Conservation (phyloP, 1,139 yeast species). For the Eremothecium cymbalariae region DNA sequence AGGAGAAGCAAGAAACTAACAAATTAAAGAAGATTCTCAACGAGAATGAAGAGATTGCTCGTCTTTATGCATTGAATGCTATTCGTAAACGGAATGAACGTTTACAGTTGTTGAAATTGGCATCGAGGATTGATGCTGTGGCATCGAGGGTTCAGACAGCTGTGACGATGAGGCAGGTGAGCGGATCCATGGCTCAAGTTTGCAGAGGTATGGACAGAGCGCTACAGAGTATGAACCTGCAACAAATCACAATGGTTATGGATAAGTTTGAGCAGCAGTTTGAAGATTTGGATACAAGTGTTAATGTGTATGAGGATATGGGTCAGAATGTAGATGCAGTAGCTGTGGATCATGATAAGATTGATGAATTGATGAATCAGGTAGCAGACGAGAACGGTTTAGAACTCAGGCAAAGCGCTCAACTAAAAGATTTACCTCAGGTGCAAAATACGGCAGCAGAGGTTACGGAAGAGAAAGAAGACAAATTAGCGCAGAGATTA, state of each 20-base stretch:
- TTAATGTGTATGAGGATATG: conserved; percentile 86
- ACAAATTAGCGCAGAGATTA: conserved; percentile 74
- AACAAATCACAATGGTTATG: conserved; percentile 87
- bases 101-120: conserved; percentile 67
- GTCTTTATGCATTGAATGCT: conserved; percentile 91
- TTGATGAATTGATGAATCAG: conserved; percentile 81
- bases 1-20: conserved; percentile 77
- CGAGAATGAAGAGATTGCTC: conserved; percentile 79
- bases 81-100: conserved; percentile 86
- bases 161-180: conserved; percentile 90
- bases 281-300: conserved; percentile 90
- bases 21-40: conserved; percentile 63
- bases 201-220: conserved; percentile 96
- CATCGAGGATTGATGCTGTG: conserved; percentile 91
- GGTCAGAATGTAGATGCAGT: conserved; percentile 84
- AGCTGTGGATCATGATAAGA: conserved; percentile 78
- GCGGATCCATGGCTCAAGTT: conserved; percentile 88
- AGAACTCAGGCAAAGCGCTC: conserved; percentile 67
- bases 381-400: conserved; percentile 98
- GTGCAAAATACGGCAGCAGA: conserved; percentile 23
- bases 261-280: conserved; percentile 94
- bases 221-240: conserved; percentile 90
- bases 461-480: conserved; percentile 73
- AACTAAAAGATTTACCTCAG: conserved; percentile 47
- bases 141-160: conserved; percentile 96